Percentiles rank a stretch among this genome's conserved stretches.
These are phyloP conservation scores for Diaporthe longicolla DNA, from an alignment of 2,329 filamentous ascomycete genomes.

Conservation along the genomic window DNA sequence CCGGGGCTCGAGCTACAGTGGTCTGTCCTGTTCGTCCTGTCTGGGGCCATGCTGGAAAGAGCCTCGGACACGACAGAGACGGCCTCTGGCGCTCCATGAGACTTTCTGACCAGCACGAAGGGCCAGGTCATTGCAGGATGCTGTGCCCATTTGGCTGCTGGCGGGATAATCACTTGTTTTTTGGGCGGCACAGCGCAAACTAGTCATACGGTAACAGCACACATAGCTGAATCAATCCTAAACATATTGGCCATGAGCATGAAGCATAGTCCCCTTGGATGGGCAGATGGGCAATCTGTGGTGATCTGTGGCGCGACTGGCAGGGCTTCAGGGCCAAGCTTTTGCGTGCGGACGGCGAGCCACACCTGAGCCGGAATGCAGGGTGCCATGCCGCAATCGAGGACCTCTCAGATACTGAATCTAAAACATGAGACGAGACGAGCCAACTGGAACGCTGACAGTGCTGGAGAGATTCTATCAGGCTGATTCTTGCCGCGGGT, in stretches of 20 bases:
- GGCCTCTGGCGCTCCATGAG: not conserved
- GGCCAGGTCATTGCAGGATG: not conserved
- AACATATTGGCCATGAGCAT: slow-evolving; percentile 18
- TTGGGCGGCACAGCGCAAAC: slow-evolving; percentile 1
- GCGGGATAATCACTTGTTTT: slow-evolving; percentile 22
- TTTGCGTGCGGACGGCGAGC: not conserved
- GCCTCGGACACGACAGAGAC: not conserved
- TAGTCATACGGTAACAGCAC: slow-evolving; percentile 19
- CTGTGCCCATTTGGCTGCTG: slow-evolving; percentile 3
- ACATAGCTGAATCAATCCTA: slow-evolving; percentile 34
- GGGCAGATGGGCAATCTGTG: no score
- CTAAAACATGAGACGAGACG: slow-evolving; percentile 8
- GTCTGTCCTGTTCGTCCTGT: slow-evolving; percentile 8
- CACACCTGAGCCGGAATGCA: not conserved
- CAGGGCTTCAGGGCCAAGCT: slow-evolving; percentile 1
- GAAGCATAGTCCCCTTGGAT: not conserved
- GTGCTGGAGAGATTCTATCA: not conserved
- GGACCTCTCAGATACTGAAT: not conserved
- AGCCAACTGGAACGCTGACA: not conserved
- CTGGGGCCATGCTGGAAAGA: slow-evolving; percentile 4
- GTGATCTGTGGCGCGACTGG: not conserved
- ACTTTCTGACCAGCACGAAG: slow-evolving; percentile 3
- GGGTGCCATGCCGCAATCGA: slow-evolving; percentile 11
- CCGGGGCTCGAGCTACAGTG: slow-evolving; percentile 4
- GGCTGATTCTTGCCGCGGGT: not conserved